phyloP scores from a whole-genome alignment of 345 rosid genomes.

The Camelina hispida region DNA sequence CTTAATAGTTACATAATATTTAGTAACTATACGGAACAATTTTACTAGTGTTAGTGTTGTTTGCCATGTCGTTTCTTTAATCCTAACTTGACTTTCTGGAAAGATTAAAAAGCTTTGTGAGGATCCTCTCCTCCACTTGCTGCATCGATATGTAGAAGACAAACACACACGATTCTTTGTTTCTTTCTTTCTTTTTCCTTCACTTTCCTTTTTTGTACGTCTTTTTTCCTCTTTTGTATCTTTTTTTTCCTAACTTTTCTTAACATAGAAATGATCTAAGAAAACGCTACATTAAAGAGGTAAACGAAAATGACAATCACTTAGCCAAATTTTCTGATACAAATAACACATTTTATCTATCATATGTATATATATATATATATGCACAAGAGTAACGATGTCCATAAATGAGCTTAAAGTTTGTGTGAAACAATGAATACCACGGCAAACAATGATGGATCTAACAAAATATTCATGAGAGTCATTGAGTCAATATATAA shows the following conservation, averaged over 20 bases:
- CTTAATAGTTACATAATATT: too few species aligned
- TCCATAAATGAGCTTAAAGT: not conserved
- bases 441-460: not conserved
- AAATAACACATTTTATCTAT: not conserved
- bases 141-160: not conserved
- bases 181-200: not conserved
- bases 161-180: not conserved
- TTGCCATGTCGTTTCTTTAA: constrained; percentile 10
- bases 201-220: not conserved
- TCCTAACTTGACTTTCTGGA: constrained; percentile 4
- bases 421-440: not conserved
- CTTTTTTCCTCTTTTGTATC: not conserved
- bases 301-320: not conserved
- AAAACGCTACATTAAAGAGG: not conserved
- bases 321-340: not conserved
- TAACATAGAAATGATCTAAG: not conserved
- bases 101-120: not conserved
- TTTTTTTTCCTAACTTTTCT: not conserved
- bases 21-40: too few species aligned
- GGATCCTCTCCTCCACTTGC: constrained; percentile 24
- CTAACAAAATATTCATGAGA: not conserved
- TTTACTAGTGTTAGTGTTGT: not conserved
- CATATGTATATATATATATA: not conserved
- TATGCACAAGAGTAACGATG: not conserved
- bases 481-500: not conserved